phyloP scores from a whole-genome alignment of 345 rosid species.

The Trapa incisa region DNA sequence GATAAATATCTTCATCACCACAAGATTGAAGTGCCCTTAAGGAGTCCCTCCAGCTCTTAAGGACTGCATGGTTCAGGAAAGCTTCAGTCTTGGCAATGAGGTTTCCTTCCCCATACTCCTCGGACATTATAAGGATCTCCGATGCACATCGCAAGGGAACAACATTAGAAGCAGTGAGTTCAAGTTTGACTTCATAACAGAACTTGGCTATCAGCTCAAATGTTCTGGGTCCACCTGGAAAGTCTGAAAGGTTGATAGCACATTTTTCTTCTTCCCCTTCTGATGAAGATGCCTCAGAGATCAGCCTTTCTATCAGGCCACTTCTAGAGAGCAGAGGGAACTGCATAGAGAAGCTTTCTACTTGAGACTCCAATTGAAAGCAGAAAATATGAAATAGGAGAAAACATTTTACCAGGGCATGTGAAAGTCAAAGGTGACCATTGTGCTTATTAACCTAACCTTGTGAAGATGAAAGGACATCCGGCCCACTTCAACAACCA shows the following conservation, averaged over 20 bases:
- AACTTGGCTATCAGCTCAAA: constrained; percentile 93
- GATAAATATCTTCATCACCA: constrained; percentile 36
- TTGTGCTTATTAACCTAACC: constrained; percentile 25
- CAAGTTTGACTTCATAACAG: constrained; percentile 97
- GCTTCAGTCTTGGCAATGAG: constrained; percentile 64
- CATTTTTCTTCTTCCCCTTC: constrained; percentile 67
- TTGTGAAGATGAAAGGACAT: constrained; percentile 98
- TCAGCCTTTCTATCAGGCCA: constrained; percentile 76
- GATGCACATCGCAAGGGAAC: constrained; percentile 77
- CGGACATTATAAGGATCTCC: constrained; percentile 82
- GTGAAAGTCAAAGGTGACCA: too few relatives aligned
- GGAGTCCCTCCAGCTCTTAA: constrained; percentile 86
- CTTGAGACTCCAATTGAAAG: constrained; percentile 4
- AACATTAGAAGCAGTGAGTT: constrained; percentile 80
- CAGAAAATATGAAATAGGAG: background rate
- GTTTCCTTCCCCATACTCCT: constrained; percentile 90
- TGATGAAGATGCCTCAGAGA: constrained; percentile 65
- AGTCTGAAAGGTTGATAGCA: constrained; percentile 34
- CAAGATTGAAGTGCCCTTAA: constrained; percentile 72
- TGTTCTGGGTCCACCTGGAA: constrained; percentile 87
- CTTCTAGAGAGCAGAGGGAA: constrained; percentile 94
- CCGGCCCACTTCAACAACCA: constrained; percentile 77
- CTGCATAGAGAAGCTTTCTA: constrained; percentile 27
- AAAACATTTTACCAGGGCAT: background rate
- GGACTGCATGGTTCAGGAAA: constrained; percentile 76